Conservation (phyloP, 495 filamentous ascomycete genomes). For the Aspergillus leporis region DNA sequence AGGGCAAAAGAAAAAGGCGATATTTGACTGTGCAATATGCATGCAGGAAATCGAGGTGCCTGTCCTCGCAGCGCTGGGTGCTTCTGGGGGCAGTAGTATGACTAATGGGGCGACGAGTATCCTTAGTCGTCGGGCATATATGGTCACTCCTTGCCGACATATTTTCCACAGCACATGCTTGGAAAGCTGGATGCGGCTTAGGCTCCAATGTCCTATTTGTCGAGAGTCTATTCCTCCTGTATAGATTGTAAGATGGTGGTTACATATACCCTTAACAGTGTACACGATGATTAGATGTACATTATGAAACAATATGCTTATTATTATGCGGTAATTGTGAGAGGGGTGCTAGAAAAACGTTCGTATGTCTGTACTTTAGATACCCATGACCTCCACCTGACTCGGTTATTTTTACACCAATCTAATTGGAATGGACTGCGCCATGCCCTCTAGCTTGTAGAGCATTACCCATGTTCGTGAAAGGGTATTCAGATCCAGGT, state of each 20-base stretch:
- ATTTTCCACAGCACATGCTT: slow-evolving; percentile 93
- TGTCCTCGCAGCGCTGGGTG: slow-evolving; percentile 61
- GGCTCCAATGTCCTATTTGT: slow-evolving; percentile 94
- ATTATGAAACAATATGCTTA: not conserved
- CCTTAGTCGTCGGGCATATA: slow-evolving; percentile 78
- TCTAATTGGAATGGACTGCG: no score
- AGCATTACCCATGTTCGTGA: not conserved
- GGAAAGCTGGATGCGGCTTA: slow-evolving; percentile 93
- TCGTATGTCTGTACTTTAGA: not conserved
- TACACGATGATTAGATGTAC: not conserved
- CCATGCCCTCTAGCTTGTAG: not conserved
- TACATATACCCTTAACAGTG: not conserved
- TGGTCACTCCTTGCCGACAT: slow-evolving; percentile 96
- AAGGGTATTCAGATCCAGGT: not conserved
- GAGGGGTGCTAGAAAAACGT: no score
- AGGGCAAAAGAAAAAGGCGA: slow-evolving; percentile 54
- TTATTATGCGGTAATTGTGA: not conserved
- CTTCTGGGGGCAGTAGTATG: slow-evolving; percentile 45
- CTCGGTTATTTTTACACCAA: no score
- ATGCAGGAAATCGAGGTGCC: slow-evolving; percentile 88
- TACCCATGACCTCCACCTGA: no score
- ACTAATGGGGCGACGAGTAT: slow-evolving; percentile 65
- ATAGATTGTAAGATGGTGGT: slow-evolving; percentile 37
- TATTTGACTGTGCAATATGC: slow-evolving; percentile 93
- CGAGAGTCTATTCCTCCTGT: slow-evolving; percentile 84